These are phyloP conservation scores for Alternaria gansuensis DNA, from an alignment of 2,329 filamentous ascomycete genomes.

Conservation along the genomic window DNA sequence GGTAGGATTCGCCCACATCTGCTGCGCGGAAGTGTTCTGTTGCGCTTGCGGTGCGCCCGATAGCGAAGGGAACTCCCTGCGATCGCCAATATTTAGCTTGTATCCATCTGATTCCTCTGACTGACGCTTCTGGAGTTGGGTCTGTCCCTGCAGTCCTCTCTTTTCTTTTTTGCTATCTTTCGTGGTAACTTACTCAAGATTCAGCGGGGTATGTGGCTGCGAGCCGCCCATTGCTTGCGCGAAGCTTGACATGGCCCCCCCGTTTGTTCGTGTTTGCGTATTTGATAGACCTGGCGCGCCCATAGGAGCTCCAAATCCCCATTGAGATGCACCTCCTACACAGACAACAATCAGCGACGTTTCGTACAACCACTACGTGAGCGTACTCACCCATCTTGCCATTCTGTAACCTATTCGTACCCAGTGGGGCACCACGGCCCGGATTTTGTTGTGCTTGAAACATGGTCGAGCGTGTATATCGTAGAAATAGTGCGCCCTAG, in stretches of 20 bases:
- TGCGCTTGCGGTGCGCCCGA: slow-evolving; percentile 66
- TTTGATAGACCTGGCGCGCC: slow-evolving; percentile 62
- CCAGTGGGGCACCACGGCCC: slow-evolving; percentile 59
- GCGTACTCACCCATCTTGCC: slow-evolving; percentile 61
- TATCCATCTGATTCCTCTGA: background rate
- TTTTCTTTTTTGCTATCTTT: slow-evolving; percentile 14
- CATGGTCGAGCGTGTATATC: slow-evolving; percentile 61
- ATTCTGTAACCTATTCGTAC: slow-evolving; percentile 62
- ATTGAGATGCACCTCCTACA: slow-evolving; percentile 64
- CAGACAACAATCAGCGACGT: slow-evolving; percentile 32
- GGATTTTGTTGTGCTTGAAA: slow-evolving; percentile 62
- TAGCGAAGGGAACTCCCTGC: slow-evolving; percentile 69
- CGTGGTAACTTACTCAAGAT: slow-evolving; percentile 63
- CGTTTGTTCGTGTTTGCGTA: slow-evolving; percentile 61
- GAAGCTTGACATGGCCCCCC: slow-evolving; percentile 61
- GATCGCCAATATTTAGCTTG: slow-evolving; percentile 36
- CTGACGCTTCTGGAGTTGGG: background rate
- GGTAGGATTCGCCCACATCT: slow-evolving; percentile 66
- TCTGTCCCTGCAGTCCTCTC: background rate
- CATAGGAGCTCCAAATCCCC: slow-evolving; percentile 66
- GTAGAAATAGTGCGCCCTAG: slow-evolving; percentile 61
- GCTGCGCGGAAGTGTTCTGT: slow-evolving; percentile 61
- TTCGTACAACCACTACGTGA: background rate
- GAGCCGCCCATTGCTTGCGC: slow-evolving; percentile 65
- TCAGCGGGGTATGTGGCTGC: slow-evolving; percentile 63